Evolutionary conservation across 257 asterid genomes (phyloP).

Genomic region (Plectranthus barbatus): DNA sequence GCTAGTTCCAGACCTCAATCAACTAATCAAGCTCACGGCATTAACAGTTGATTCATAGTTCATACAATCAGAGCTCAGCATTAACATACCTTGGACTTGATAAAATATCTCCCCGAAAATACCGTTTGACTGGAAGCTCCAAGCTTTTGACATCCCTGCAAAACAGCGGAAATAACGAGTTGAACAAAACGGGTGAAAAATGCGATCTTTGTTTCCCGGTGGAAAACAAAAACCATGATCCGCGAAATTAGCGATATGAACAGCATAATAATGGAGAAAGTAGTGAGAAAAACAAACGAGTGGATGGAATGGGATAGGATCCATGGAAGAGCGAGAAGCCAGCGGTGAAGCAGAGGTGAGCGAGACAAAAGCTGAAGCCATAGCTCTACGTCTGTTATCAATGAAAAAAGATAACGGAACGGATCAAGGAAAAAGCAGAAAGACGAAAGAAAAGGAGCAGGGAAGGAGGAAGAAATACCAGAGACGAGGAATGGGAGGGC

Average conservation of each 20-base stretch:
- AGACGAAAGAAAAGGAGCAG: neutral
- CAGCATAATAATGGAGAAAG: too few relatives aligned
- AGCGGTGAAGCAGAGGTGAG: slow-evolving; percentile 29
- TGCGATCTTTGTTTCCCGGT: neutral
- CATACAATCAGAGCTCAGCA: neutral
- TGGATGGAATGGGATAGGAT: neutral
- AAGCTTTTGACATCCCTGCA: slow-evolving; percentile 39
- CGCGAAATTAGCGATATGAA: neutral
- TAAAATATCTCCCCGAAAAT: slow-evolving; percentile 28
- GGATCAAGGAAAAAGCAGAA: neutral
- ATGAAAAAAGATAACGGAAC: neutral
- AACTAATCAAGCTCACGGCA: neutral
- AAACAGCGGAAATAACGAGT: neutral
- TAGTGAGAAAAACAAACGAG: neutral
- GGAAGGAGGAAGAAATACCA: neutral
- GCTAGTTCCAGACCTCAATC: neutral
- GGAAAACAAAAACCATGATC: neutral
- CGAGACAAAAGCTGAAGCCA: slow-evolving; percentile 46
- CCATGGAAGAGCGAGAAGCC: slow-evolving; percentile 35
- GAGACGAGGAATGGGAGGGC: neutral
- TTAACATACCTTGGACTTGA: slow-evolving; percentile 38
- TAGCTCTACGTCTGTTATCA: neutral
- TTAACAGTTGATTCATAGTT: neutral
- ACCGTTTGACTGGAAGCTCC: slow-evolving; percentile 27
- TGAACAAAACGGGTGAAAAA: neutral